phyloP scores from a whole-genome alignment of 495 filamentous ascomycete species.

The Xylaria venustula region DNA sequence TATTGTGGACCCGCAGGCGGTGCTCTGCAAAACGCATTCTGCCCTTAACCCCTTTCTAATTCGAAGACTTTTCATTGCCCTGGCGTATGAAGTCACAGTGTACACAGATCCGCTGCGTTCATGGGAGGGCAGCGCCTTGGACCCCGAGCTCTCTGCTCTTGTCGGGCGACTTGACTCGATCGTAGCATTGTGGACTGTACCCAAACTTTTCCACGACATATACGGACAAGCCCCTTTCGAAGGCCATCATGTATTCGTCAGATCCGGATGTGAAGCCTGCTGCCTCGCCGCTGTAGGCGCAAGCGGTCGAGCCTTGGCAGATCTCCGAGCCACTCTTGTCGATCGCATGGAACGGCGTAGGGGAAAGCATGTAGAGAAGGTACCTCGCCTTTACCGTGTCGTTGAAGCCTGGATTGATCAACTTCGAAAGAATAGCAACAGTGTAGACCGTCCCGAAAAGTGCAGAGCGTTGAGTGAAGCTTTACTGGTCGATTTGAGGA shows the following conservation, averaged over 20 bases:
- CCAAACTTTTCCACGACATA: slow-evolving; percentile 26
- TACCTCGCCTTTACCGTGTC: slow-evolving; percentile 31
- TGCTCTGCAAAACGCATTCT: slow-evolving; percentile 36
- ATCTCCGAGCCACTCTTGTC: slow-evolving; percentile 35
- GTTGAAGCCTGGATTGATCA: slow-evolving; percentile 44
- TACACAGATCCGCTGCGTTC: slow-evolving; percentile 24
- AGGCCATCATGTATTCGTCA: slow-evolving; percentile 24
- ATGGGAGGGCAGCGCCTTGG: slow-evolving; percentile 14
- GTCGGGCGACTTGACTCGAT: slow-evolving; percentile 32
- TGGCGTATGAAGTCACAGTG: slow-evolving; percentile 36
- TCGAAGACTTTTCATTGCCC: slow-evolving; percentile 30
- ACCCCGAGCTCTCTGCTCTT: slow-evolving; percentile 23
- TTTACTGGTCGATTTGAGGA: slow-evolving; percentile 15
- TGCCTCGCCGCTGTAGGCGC: slow-evolving; percentile 44
- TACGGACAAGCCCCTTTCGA: slow-evolving; percentile 24
- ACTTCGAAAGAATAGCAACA: slow-evolving; percentile 7
- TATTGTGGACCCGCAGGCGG: slow-evolving; percentile 24
- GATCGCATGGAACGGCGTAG: slow-evolving; percentile 28
- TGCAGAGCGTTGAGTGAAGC: slow-evolving; percentile 22
- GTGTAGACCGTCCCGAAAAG: background rate
- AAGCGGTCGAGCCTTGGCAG: slow-evolving; percentile 30
- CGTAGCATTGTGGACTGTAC: slow-evolving; percentile 35
- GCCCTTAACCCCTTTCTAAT: slow-evolving; percentile 35
- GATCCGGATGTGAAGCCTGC: slow-evolving; percentile 44
- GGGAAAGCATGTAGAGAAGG: background rate